phyloP scores from a whole-genome alignment of 306 rosid genomes.

The Glycine latifolia region DNA sequence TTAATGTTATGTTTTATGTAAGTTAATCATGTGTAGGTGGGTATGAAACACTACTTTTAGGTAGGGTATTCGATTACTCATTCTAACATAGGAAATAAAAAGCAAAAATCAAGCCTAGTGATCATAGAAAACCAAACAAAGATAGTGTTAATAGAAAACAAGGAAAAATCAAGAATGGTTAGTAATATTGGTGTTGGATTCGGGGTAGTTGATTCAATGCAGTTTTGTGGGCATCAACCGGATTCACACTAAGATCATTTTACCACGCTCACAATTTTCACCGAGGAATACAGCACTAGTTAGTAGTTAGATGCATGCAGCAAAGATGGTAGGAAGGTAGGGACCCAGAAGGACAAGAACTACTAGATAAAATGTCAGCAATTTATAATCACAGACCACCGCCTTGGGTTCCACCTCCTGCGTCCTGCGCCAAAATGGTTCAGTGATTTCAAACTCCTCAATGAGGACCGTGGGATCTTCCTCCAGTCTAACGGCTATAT shows the following conservation, averaged over 20 bases:
- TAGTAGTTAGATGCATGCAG: background rate
- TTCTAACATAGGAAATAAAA: background rate
- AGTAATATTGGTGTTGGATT: background rate
- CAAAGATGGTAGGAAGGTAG: slow-evolving; percentile 2
- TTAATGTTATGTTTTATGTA: background rate
- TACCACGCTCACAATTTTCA: slow-evolving; percentile 18
- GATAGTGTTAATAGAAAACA: no score
- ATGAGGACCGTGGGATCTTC: background rate
- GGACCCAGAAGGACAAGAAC: slow-evolving; percentile 36
- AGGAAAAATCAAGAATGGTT: background rate
- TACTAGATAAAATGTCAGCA: background rate
- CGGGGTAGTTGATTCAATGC: slow-evolving; percentile 30
- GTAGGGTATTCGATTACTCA: background rate
- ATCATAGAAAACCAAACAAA: background rate
- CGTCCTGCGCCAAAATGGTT: slow-evolving; percentile 25
- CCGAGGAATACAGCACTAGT: background rate
- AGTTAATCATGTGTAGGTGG: background rate
- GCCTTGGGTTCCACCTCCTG: slow-evolving; percentile 48
- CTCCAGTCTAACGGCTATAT: slow-evolving; percentile 13
- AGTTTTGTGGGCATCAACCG: slow-evolving; percentile 28
- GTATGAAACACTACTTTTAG: slow-evolving; percentile 8
- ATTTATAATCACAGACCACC: background rate
- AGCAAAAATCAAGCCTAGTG: slow-evolving; percentile 1
- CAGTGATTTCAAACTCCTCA: slow-evolving; percentile 17
- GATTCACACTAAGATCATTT: background rate